Conservation (phyloP, 805 yeast genomes). For the Kuraishia molischiana region DNA sequence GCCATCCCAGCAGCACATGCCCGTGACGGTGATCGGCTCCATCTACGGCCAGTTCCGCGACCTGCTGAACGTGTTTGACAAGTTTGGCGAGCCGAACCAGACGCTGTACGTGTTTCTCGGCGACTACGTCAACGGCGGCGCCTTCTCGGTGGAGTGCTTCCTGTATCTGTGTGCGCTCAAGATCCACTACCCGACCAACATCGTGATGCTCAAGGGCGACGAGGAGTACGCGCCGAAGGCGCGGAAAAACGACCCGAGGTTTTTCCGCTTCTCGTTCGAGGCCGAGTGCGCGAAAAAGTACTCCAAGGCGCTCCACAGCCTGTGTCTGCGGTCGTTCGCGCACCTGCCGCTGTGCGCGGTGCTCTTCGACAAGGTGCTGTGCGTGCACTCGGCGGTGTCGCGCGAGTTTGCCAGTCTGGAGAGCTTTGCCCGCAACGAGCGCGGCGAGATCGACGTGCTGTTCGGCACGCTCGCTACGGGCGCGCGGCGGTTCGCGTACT, state of each 20-base stretch:
- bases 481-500: neutral
- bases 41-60: constrained; percentile 97
- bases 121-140: constrained; percentile 93
- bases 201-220: neutral
- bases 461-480: neutral
- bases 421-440: neutral
- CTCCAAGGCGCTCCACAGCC: neutral
- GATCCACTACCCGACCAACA: constrained; percentile 26
- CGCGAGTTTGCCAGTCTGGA: neutral
- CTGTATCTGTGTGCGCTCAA: constrained; percentile 73
- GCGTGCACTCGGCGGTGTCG: neutral
- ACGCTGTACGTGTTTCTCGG: constrained; percentile 91
- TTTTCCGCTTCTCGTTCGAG: neutral
- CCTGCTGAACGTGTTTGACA: constrained; percentile 79
- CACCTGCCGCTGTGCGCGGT: neutral
- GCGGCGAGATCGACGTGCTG: neutral
- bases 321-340: neutral
- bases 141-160: constrained; percentile 78
- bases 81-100: constrained; percentile 88
- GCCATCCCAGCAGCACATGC: constrained; percentile 54
- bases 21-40: constrained; percentile 93
- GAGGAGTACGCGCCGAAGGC: neutral
- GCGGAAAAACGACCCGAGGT: neutral
- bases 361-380: neutral
- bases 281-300: neutral